These are phyloP conservation scores for Erodium maritimum DNA, from an alignment of 345 rosid species.

Conservation along the genomic window DNA sequence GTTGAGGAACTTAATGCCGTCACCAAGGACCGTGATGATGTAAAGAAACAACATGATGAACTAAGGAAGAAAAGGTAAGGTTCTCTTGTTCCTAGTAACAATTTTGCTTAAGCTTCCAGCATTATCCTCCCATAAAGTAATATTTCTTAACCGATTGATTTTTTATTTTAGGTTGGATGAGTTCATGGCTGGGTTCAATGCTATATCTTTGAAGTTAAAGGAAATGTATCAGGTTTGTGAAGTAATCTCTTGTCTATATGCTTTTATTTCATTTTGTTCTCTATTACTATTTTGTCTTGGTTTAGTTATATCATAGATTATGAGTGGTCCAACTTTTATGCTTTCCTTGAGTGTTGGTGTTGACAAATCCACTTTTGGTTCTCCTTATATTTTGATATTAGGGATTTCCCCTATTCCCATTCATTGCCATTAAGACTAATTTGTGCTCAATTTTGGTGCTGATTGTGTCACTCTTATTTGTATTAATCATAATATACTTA, in stretches of 20 bases:
- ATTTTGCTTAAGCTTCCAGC: neutral
- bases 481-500: too few relatives aligned
- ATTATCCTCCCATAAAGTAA: neutral
- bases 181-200: constrained; percentile 93
- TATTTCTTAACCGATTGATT: constrained; percentile 12
- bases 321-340: neutral
- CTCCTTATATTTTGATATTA: neutral
- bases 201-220: constrained; percentile 83
- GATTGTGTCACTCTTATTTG: neutral
- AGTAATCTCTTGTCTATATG: neutral
- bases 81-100: constrained; percentile 2
- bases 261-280: neutral
- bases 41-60: constrained; percentile 77
- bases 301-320: neutral
- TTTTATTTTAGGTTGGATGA: constrained; percentile 72
- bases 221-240: constrained; percentile 96
- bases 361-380: neutral
- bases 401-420: too few relatives aligned
- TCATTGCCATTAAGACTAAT: neutral
- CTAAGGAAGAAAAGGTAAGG: constrained; percentile 72
- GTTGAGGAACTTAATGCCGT: constrained; percentile 68
- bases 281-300: neutral
- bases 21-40: constrained; percentile 74
- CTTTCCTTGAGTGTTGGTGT: neutral
- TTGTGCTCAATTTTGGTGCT: neutral